These are phyloP conservation scores for Choanephora cucurbitarum DNA, from an alignment of 371 early-diverging fungal species.

Conservation along the genomic window DNA sequence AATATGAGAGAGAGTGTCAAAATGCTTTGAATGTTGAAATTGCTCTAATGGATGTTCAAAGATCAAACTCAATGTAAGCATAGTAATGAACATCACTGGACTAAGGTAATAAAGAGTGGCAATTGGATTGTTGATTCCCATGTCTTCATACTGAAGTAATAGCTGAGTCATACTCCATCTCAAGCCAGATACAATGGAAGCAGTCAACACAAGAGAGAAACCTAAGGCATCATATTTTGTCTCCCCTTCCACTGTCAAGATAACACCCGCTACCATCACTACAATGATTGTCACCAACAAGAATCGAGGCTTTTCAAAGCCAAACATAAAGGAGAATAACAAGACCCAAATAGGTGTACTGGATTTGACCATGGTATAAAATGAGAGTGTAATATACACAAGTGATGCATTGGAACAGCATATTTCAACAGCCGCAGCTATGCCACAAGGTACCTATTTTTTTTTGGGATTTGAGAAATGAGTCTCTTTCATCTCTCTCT, in stretches of 20 bases:
- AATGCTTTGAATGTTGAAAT: conserved; percentile 50
- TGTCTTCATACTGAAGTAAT: conserved; percentile 62
- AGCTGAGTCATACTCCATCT: conserved; percentile 87
- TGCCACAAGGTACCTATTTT: conserved; percentile 81
- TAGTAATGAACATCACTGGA: conserved; percentile 44
- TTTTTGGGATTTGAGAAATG: too few relatives aligned
- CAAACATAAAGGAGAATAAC: conserved; percentile 85
- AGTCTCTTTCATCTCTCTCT: too few relatives aligned
- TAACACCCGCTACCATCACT: conserved; percentile 80
- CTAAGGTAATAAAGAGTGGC: conserved; percentile 71
- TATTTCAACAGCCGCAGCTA: conserved; percentile 87
- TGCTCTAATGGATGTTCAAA: conserved; percentile 62
- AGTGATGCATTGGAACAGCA: conserved; percentile 87
- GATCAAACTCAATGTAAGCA: conserved; percentile 43
- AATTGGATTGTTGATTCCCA: conserved; percentile 76
- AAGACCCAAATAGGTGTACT: conserved; percentile 86
- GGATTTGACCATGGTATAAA: conserved; percentile 94
- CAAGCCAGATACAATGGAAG: conserved; percentile 79
- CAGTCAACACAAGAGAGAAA: conserved; percentile 62
- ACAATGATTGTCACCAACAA: conserved; percentile 70
- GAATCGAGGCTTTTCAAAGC: conserved; percentile 73
- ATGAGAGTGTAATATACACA: conserved; percentile 81
- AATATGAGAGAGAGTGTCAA: conserved; percentile 38
- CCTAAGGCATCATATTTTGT: conserved; percentile 72
- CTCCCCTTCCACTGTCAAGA: conserved; percentile 80